Percentiles rank a stretch among this genome's conserved stretches.
phyloP scores from a whole-genome alignment of 169 alveolate species.

The Plasmodium gaboni region DNA sequence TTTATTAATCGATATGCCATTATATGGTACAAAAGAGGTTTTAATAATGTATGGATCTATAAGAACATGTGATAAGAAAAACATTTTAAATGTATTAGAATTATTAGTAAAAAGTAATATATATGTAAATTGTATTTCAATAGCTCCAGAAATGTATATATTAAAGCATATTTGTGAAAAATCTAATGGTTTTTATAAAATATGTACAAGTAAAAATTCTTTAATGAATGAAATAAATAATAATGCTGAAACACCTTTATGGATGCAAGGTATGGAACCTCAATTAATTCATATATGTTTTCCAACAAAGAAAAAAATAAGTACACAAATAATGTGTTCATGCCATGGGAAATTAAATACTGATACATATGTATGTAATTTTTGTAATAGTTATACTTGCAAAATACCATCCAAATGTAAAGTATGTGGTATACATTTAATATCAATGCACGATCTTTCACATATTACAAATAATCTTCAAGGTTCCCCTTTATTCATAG shows the following conservation, averaged over 20 bases:
- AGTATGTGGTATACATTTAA: conserved; percentile 74
- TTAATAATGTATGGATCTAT: conserved; percentile 83
- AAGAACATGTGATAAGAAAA: conserved; percentile 81
- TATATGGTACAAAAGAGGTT: conserved; percentile 85
- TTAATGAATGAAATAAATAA: conserved; percentile 54
- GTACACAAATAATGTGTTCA: conserved; percentile 82
- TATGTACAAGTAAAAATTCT: conserved; percentile 31
- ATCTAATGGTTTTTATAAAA: conserved; percentile 71
- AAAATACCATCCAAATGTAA: conserved; percentile 85
- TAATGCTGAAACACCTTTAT: conserved; percentile 58
- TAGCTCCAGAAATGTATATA: conserved; percentile 76
- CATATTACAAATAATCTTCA: conserved; percentile 52
- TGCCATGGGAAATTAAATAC: conserved; percentile 81
- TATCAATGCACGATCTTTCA: conserved; percentile 58
- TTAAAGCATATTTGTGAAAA: conserved; percentile 66
- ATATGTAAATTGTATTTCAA: conserved; percentile 69
- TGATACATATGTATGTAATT: conserved; percentile 84
- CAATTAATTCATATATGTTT: conserved; percentile 83
- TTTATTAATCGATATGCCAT: conserved; percentile 79
- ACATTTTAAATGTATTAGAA: conserved; percentile 46
- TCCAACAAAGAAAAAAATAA: conserved; percentile 82
- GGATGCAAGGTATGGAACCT: conserved; percentile 87
- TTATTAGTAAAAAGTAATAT: conserved; percentile 55
- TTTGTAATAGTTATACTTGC: conserved; percentile 84
- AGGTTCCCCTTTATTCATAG: conserved; percentile 55